These are phyloP conservation scores for Rosellinia necatrix DNA, from an alignment of 2,329 filamentous ascomycete genomes.

Conservation along the genomic window DNA sequence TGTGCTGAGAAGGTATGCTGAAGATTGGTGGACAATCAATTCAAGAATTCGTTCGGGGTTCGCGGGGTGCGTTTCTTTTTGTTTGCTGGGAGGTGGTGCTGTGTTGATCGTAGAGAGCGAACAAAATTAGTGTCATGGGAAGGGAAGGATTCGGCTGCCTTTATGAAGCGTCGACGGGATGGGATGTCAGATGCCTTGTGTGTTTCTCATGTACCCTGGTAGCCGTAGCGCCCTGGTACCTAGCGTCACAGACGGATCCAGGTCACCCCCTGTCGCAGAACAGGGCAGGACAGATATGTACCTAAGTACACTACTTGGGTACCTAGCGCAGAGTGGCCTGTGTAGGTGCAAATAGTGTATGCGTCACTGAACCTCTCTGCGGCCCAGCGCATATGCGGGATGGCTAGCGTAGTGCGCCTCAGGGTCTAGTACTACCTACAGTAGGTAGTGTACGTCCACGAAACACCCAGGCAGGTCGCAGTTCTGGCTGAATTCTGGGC, in stretches of 20 bases:
- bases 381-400: not conserved
- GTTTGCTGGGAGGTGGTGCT: not conserved
- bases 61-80: not conserved
- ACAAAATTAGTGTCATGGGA: not conserved
- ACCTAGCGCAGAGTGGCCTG: no score
- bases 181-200: constrained; percentile 17
- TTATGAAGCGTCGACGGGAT: constrained; percentile 15
- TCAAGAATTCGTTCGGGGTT: not conserved
- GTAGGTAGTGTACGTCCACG: no score
- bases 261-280: constrained; percentile 11
- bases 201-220: not conserved
- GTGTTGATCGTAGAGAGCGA: constrained; percentile 10
- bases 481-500: constrained; percentile 15
- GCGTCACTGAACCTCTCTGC: constrained; percentile 6
- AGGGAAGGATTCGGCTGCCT: constrained; percentile 19
- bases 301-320: no score
- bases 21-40: not conserved
- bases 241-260: constrained; percentile 6
- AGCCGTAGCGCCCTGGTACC: not conserved
- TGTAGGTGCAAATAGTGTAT: no score
- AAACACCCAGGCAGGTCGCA: constrained; percentile 18
- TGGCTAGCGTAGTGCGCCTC: constrained; percentile 3
- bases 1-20: no score
- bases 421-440: constrained; percentile 9
- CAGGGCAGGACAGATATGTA: constrained; percentile 1